Evolutionary conservation across 1,284 basidiomycete genomes (phyloP).

Genomic region (Rhodotorula mucilaginosa): DNA sequence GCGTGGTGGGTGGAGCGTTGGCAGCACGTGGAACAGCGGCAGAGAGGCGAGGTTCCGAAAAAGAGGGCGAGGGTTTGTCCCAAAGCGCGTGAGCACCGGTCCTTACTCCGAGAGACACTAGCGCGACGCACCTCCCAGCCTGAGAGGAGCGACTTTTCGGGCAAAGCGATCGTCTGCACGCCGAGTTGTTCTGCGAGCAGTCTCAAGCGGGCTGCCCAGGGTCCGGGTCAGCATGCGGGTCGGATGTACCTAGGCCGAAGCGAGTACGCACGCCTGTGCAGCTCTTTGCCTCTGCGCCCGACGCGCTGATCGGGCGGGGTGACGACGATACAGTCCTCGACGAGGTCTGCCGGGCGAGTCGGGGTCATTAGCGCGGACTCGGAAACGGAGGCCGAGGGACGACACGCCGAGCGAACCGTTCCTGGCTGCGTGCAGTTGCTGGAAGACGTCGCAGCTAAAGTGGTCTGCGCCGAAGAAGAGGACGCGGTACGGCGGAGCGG

Average conservation of each 20-base stretch:
- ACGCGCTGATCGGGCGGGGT: conserved; percentile 37
- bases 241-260: no score
- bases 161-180: conserved; percentile 19
- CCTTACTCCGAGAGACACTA: no score
- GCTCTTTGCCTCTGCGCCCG: conserved; percentile 23
- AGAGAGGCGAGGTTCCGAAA: no score
- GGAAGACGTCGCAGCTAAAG: conserved; percentile 64
- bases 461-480: conserved; percentile 71
- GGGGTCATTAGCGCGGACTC: no score
- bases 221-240: not conserved
- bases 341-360: conserved; percentile 20
- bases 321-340: conserved; percentile 37
- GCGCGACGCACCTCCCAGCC: conserved; percentile 23
- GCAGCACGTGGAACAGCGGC: not conserved
- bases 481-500: conserved; percentile 53
- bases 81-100: no score
- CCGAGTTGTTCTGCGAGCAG: conserved; percentile 35
- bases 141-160: conserved; percentile 20
- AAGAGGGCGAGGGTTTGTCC: no score
- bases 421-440: conserved; percentile 56
- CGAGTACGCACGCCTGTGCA: conserved; percentile 31
- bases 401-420: conserved; percentile 8
- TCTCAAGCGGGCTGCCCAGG: conserved; percentile 32
- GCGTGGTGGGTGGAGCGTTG: no score
- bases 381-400: no score